These are phyloP conservation scores for Penicillium expansum DNA, from an alignment of 2,329 filamentous ascomycete genomes.

Conservation along the genomic window DNA sequence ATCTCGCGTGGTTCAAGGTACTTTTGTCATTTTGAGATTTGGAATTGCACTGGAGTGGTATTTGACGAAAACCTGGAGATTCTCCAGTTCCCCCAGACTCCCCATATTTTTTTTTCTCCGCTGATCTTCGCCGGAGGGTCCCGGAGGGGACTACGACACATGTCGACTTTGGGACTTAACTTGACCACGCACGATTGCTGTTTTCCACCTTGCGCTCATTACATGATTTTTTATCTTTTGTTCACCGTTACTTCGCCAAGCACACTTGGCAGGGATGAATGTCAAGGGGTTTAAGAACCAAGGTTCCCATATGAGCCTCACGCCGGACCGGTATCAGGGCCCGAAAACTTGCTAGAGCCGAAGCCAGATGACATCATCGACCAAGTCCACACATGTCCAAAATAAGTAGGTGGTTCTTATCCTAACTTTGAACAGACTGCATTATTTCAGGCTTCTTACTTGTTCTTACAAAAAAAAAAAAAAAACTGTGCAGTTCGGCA, in stretches of 20 bases:
- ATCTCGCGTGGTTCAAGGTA: background rate
- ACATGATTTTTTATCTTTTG: background rate
- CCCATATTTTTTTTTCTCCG: background rate
- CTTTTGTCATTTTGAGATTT: background rate
- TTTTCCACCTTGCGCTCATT: background rate
- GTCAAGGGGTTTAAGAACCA: background rate
- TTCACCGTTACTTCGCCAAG: background rate
- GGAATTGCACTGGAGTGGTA: background rate
- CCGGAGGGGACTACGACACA: background rate
- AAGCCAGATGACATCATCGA: background rate
- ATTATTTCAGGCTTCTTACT: background rate
- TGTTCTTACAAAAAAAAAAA: too few relatives aligned
- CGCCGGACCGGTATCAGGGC: background rate
- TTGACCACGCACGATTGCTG: background rate
- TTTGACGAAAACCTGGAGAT: conserved; percentile 7
- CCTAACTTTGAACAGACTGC: background rate
- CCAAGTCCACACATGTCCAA: background rate
- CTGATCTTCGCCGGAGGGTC: background rate
- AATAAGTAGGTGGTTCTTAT: background rate
- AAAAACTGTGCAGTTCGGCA: background rate
- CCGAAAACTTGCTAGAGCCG: background rate
- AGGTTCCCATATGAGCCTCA: background rate
- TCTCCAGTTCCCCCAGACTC: conserved; percentile 5
- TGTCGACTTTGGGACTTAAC: background rate
- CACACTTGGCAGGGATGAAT: background rate